Evolutionary conservation across 164 flowering plant genomes (phyloP).

Genomic region (Vitis rotundifolia): DNA sequence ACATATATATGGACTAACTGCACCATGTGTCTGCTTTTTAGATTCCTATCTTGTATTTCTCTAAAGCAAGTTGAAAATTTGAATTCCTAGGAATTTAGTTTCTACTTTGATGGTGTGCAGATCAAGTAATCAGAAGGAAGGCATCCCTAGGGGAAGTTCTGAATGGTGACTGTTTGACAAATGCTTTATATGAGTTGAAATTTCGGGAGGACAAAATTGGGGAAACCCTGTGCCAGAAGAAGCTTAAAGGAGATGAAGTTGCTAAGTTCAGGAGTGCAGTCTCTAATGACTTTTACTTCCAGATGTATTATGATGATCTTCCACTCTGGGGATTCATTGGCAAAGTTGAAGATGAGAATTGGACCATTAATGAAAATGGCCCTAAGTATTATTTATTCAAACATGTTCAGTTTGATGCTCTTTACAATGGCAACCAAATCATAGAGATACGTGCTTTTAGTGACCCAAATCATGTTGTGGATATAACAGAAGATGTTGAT

Average conservation of each 20-base stretch:
- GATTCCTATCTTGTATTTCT: no score
- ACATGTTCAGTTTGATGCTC: conserved; percentile 61
- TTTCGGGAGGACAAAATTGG: conserved; percentile 49
- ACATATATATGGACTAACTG: no score
- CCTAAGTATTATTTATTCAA: conserved; percentile 63
- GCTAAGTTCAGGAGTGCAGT: conserved; percentile 62
- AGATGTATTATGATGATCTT: conserved; percentile 85
- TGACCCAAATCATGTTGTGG: conserved; percentile 64
- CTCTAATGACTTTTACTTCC: conserved; percentile 66
- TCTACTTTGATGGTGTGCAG: conserved; percentile 37
- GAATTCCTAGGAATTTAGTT: not conserved
- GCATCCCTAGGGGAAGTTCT: conserved; percentile 76
- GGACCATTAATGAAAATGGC: conserved; percentile 19
- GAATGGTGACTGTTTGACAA: conserved; percentile 70
- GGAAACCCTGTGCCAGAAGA: conserved; percentile 51
- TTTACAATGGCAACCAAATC: conserved; percentile 61
- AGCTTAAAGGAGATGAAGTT: conserved; percentile 43
- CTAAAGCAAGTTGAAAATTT: not conserved
- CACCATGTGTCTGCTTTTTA: no score
- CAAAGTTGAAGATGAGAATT: conserved; percentile 49
- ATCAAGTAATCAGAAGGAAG: conserved; percentile 39
- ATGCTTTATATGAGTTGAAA: conserved; percentile 47
- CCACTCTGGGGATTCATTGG: conserved; percentile 89
- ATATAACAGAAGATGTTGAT: conserved; percentile 60
- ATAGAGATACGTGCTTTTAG: conserved; percentile 63